A percentile compares a stretch with the other conserved stretches of the same genome.
phyloP scores from a whole-genome alignment of 495 filamentous ascomycete genomes.

The Neurospora sp. region DNA sequence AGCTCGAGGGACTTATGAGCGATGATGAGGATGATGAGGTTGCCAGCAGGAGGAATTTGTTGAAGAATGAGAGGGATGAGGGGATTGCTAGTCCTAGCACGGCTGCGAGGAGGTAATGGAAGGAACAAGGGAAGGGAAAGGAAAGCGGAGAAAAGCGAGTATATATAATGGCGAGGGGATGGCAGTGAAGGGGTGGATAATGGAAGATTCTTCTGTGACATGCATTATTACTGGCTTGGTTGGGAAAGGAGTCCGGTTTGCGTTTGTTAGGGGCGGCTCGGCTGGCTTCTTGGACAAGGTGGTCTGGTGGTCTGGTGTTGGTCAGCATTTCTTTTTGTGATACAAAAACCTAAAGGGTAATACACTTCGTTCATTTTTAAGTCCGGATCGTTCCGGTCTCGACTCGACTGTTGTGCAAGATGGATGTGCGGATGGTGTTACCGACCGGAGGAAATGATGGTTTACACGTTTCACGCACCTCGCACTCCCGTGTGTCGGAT shows the following conservation, averaged over 20 bases:
- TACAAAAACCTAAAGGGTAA: neutral
- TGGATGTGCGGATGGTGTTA: neutral
- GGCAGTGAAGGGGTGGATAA: neutral
- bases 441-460: neutral
- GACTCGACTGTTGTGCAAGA: neutral
- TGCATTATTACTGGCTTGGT: neutral
- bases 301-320: neutral
- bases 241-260: neutral
- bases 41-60: slow-evolving; percentile 27
- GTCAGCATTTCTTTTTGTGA: neutral
- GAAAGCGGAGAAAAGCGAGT: neutral
- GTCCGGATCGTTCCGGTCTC: neutral
- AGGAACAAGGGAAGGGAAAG: neutral
- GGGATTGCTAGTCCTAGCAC: slow-evolving; percentile 29
- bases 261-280: neutral
- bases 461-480: neutral
- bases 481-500: neutral
- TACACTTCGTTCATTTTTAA: neutral
- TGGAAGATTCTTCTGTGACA: neutral
- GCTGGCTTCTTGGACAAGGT: neutral
- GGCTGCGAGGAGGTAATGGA: slow-evolving; percentile 18
- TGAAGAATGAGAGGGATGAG: slow-evolving; percentile 20
- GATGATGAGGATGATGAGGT: slow-evolving; percentile 58
- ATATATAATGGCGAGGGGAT: neutral
- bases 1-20: slow-evolving; percentile 80